phyloP scores from a whole-genome alignment of 139 green algal genomes.

The Ulvella scutata region DNA sequence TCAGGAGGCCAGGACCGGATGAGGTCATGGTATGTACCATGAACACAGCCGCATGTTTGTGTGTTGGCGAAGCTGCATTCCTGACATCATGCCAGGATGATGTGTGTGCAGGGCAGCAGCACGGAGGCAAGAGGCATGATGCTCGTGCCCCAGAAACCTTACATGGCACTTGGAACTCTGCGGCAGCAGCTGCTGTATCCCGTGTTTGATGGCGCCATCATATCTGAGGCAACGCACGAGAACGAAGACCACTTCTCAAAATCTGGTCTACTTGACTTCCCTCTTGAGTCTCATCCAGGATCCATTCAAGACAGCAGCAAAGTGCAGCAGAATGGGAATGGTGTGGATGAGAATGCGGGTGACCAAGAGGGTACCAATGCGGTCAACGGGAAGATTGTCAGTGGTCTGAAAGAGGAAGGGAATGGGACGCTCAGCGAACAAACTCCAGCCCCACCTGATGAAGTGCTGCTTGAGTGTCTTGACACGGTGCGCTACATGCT shows the following conservation, averaged over 20 bases:
- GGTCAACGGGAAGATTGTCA: neutral
- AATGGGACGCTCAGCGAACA: neutral
- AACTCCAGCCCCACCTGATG: too few relatives aligned
- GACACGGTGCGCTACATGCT: too few relatives aligned
- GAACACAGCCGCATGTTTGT: neutral
- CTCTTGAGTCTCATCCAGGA: neutral
- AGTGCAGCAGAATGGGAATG: neutral
- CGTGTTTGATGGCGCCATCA: slow-evolving; percentile 5
- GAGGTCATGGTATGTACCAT: neutral
- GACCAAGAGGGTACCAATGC: neutral
- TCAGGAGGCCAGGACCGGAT: slow-evolving; percentile 23
- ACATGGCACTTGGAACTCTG: slow-evolving; percentile 74
- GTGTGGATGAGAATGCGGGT: neutral
- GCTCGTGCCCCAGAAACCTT: slow-evolving; percentile 86
- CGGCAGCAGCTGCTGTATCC: slow-evolving; percentile 76
- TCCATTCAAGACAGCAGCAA: neutral
- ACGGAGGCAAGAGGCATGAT: slow-evolving; percentile 24
- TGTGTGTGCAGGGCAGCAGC: neutral
- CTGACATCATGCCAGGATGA: neutral
- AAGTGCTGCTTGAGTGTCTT: too few relatives aligned
- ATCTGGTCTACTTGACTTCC: neutral
- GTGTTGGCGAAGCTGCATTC: neutral
- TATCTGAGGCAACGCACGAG: neutral
- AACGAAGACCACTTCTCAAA: neutral
- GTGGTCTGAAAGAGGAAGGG: neutral